These are phyloP conservation scores for Pichia phayaonensis DNA, from an alignment of 805 yeast genomes.

Conservation along the genomic window DNA sequence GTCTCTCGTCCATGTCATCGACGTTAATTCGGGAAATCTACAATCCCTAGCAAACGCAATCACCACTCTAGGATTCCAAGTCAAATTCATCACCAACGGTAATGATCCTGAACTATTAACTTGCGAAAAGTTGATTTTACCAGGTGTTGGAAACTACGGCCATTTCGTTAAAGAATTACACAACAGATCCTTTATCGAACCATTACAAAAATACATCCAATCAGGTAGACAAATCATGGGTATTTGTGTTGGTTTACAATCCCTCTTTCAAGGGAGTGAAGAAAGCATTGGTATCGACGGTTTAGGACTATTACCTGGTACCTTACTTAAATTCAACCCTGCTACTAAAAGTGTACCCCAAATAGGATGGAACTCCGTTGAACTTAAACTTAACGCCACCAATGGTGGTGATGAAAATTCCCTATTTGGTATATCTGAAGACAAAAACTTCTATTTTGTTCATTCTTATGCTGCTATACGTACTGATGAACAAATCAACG, in stretches of 20 bases:
- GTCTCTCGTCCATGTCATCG: slow-evolving; percentile 61
- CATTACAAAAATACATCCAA: slow-evolving; percentile 56
- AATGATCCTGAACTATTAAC: slow-evolving; percentile 40
- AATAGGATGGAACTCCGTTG: slow-evolving; percentile 80
- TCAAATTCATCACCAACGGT: slow-evolving; percentile 51
- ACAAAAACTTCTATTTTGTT: slow-evolving; percentile 81
- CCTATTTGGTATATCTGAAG: slow-evolving; percentile 59
- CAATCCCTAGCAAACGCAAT: slow-evolving; percentile 87
- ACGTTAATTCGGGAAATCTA: slow-evolving; percentile 89
- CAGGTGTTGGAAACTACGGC: slow-evolving; percentile 97
- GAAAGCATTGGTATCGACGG: slow-evolving; percentile 49
- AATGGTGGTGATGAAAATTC: slow-evolving; percentile 15
- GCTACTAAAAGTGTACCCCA: slow-evolving; percentile 81
- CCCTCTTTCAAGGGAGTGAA: slow-evolving; percentile 66
- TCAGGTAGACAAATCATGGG: slow-evolving; percentile 92
- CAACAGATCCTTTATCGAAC: slow-evolving; percentile 54
- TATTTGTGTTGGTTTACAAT: slow-evolving; percentile 92
- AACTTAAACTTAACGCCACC: neutral
- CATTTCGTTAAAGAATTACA: slow-evolving; percentile 75
- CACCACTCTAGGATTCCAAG: slow-evolving; percentile 64
- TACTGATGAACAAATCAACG: slow-evolving; percentile 27
- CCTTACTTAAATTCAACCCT: slow-evolving; percentile 54
- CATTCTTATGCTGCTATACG: slow-evolving; percentile 81
- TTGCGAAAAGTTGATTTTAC: slow-evolving; percentile 62
- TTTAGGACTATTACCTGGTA: slow-evolving; percentile 47